Conservation (phyloP, 768 basidiomycete genomes). For the Suillus subluteus region DNA sequence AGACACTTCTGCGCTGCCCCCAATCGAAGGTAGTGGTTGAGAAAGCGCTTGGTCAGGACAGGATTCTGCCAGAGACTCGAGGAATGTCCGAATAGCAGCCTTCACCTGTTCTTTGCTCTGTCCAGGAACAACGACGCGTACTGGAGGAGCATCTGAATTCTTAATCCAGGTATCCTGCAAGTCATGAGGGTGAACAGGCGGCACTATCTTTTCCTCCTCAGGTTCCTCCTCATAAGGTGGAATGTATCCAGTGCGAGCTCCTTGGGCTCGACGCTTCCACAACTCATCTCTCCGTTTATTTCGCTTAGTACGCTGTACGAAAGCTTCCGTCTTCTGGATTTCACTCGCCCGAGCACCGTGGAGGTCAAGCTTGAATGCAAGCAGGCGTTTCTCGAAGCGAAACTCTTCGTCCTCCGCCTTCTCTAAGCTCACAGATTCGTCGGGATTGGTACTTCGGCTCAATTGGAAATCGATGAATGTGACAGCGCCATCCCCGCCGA, state of each 20-base stretch:
- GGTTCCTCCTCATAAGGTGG: conserved; percentile 34
- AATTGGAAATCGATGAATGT: conserved; percentile 59
- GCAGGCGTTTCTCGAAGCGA: conserved; percentile 55
- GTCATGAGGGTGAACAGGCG: conserved; percentile 36
- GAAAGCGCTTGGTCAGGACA: background rate
- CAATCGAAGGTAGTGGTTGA: background rate
- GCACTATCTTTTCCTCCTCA: conserved; percentile 35
- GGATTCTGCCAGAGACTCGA: conserved; percentile 23
- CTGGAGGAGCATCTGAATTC: conserved; percentile 36
- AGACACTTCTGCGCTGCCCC: background rate
- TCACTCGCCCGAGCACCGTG: conserved; percentile 41
- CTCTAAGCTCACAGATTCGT: conserved; percentile 37
- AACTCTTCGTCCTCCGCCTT: conserved; percentile 46
- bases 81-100: conserved; percentile 22
- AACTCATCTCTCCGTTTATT: conserved; percentile 32
- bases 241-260: conserved; percentile 34
- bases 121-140: conserved; percentile 42
- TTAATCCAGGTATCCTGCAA: conserved; percentile 41
- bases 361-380: conserved; percentile 58
- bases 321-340: conserved; percentile 34
- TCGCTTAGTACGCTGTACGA: conserved; percentile 30
- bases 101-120: conserved; percentile 31
- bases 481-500: conserved; percentile 55
- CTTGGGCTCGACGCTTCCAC: conserved; percentile 31
- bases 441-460: conserved; percentile 35